phyloP scores from a whole-genome alignment of 106 monocot genomes.

The Hemerocallis citrina region DNA sequence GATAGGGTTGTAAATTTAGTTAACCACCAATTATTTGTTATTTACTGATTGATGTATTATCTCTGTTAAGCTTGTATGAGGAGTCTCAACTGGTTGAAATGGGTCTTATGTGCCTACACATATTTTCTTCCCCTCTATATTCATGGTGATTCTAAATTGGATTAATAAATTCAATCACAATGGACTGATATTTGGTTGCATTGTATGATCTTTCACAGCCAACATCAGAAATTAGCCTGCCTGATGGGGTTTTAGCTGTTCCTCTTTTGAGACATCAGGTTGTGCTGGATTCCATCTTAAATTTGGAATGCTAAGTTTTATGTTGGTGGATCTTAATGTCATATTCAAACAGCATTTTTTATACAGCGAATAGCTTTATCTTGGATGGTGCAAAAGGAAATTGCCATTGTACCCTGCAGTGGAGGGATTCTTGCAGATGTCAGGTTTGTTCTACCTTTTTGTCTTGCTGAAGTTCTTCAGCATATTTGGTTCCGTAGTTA shows the following conservation, averaged over 20 bases:
- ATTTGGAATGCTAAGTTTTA: not conserved
- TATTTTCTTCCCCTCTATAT: not conserved
- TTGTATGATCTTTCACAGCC: slow-evolving; percentile 84
- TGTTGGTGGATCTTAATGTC: slow-evolving; percentile 1
- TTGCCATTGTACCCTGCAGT: slow-evolving; percentile 41
- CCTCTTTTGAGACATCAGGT: slow-evolving; percentile 93
- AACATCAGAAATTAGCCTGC: slow-evolving; percentile 63
- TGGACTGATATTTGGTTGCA: slow-evolving; percentile 2
- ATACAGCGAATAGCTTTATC: slow-evolving; percentile 82
- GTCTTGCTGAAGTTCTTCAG: not conserved
- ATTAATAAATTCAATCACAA: not conserved
- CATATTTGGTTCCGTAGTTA: not conserved
- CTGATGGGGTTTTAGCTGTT: slow-evolving; percentile 81
- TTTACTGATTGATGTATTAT: not conserved
- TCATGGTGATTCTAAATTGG: no score
- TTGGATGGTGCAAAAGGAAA: slow-evolving; percentile 97
- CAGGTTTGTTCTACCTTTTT: slow-evolving; percentile 32
- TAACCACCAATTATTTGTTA: not conserved
- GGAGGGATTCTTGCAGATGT: slow-evolving; percentile 97
- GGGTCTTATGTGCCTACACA: not conserved
- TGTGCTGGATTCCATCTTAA: slow-evolving; percentile 1
- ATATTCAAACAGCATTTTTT: slow-evolving; percentile 9
- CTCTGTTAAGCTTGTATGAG: not conserved
- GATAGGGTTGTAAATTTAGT: not conserved
- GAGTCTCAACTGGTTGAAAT: not conserved